Percentiles rank a stretch among this genome's conserved stretches.
These are phyloP conservation scores for Citrus glauca DNA, from an alignment of 345 rosid genomes.

Conservation along the genomic window DNA sequence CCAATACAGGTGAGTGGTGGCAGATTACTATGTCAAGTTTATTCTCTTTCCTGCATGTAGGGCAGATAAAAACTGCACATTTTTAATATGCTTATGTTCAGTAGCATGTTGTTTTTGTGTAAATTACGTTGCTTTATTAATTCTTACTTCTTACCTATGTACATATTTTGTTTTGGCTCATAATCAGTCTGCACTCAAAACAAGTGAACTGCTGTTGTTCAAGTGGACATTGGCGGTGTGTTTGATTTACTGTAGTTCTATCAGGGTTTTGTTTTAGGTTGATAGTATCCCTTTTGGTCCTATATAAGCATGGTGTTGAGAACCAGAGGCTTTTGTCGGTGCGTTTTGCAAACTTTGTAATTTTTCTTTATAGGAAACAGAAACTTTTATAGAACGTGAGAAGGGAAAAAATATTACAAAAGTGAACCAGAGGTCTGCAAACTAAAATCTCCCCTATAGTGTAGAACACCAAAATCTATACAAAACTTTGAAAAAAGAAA, in stretches of 20 bases:
- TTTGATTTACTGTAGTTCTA: conserved; percentile 1
- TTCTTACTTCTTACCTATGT: background rate
- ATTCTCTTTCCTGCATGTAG: background rate
- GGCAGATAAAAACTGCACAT: background rate
- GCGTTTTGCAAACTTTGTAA: background rate
- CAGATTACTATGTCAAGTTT: conserved; percentile 16
- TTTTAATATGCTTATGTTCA: background rate
- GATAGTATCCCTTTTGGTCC: background rate
- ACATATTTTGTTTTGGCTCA: conserved; percentile 1
- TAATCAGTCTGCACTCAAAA: background rate
- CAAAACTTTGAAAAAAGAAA: too few species aligned
- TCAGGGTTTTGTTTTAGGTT: background rate
- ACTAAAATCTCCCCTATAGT: too few species aligned
- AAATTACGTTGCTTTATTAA: background rate
- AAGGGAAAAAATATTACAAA: too few species aligned
- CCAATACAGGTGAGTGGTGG: conserved; percentile 59
- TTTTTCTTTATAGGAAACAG: background rate
- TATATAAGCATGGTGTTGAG: background rate
- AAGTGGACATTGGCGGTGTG: too few species aligned
- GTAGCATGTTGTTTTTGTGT: background rate
- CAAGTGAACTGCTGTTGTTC: background rate
- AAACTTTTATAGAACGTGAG: too few species aligned
- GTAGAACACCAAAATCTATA: too few species aligned
- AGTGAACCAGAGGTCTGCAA: too few species aligned
- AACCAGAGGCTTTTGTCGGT: conserved; percentile 2